phyloP scores from a whole-genome alignment of 768 basidiomycete genomes.

The Termitomyces sp. region DNA sequence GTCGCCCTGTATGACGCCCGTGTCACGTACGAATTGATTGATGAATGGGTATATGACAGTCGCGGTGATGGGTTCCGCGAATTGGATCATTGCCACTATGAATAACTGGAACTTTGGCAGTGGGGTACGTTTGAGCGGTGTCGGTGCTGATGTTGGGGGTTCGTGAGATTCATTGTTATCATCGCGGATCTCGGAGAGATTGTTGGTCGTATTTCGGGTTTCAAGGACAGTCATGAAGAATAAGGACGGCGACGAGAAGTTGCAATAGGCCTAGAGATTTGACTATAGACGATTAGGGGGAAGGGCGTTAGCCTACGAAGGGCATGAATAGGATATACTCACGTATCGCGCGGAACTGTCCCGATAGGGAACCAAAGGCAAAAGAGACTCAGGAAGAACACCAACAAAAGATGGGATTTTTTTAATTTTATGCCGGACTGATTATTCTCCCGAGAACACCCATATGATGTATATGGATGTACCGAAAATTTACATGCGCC shows the following conservation, averaged over 20 bases:
- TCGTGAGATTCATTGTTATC: slow-evolving; percentile 1
- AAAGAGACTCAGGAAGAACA: neutral
- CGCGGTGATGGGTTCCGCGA: slow-evolving; percentile 25
- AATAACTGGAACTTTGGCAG: slow-evolving; percentile 32
- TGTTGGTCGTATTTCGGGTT: neutral
- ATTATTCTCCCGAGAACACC: neutral
- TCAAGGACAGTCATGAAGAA: neutral
- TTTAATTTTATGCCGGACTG: neutral
- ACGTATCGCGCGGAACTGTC: neutral
- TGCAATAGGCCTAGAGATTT: no score
- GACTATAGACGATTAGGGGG: neutral
- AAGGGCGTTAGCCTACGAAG: no score
- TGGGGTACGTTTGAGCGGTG: slow-evolving; percentile 16
- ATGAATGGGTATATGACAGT: slow-evolving; percentile 42
- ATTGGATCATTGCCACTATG: slow-evolving; percentile 28
- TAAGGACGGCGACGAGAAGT: neutral
- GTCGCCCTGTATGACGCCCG: slow-evolving; percentile 36
- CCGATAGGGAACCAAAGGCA: neutral
- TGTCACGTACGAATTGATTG: slow-evolving; percentile 35
- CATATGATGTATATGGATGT: neutral
- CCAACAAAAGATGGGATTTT: neutral
- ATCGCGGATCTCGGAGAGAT: neutral
- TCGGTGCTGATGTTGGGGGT: neutral
- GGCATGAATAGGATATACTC: no score
- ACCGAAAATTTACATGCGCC: neutral